Conservation (phyloP, 345 rosid species). For the Acer saccharum region DNA sequence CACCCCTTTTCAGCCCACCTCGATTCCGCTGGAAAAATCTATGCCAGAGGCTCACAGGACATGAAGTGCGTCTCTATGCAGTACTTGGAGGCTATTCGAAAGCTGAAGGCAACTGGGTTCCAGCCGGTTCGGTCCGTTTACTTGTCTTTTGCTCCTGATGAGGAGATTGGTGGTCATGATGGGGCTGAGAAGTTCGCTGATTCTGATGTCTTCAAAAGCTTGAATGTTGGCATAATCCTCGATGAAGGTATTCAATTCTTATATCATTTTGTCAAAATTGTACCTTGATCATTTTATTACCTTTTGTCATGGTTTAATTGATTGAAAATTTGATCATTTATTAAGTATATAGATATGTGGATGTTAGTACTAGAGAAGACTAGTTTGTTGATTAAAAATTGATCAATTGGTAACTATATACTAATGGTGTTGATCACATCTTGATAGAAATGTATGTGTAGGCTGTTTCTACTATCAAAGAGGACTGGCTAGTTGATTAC, state of each 20-base stretch:
- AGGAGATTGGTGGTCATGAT: conserved; percentile 90
- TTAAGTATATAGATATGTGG: not conserved
- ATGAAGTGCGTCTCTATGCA: conserved; percentile 99
- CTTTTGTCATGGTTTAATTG: no score
- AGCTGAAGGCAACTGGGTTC: conserved; percentile 61
- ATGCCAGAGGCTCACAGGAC: conserved; percentile 94
- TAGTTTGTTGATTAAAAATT: not conserved
- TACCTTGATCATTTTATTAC: not conserved
- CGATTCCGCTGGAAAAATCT: conserved; percentile 71
- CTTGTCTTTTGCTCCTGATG: conserved; percentile 83
- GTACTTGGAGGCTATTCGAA: conserved; percentile 86
- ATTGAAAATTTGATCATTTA: no score
- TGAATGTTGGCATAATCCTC: conserved; percentile 79
- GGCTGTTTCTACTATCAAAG: no score
- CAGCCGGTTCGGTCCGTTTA: conserved; percentile 71
- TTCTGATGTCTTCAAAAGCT: conserved; percentile 55
- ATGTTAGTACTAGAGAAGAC: not conserved
- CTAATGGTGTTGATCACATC: no score
- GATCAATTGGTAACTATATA: no score
- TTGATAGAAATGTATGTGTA: no score
- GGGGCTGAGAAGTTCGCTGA: conserved; percentile 79
- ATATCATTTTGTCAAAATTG: no score
- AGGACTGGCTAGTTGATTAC: not conserved
- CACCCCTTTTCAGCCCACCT: conserved; percentile 75
- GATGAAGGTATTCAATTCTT: conserved; percentile 69